A percentile compares a stretch with the other conserved stretches of the same genome.
phyloP scores from a whole-genome alignment of 257 asterid species.

The Ballota nigra region DNA sequence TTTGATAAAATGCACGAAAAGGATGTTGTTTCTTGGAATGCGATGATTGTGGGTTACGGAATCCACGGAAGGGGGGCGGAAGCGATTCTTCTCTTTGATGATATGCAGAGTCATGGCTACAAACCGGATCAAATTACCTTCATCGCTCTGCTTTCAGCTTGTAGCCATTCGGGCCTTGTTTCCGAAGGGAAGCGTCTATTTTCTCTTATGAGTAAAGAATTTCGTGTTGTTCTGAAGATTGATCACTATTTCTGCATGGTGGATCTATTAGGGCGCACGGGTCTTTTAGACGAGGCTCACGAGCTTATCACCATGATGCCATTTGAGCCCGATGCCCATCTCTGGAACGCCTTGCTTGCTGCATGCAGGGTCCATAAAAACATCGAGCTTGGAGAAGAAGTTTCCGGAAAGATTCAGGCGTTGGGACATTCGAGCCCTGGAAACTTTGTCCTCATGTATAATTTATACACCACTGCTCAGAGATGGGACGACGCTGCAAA shows the following conservation, averaged over 20 bases:
- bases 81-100: conserved; percentile 54
- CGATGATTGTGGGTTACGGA: conserved; percentile 81
- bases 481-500: conserved; percentile 88
- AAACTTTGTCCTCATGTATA: conserved; percentile 66
- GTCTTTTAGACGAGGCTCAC: conserved; percentile 60
- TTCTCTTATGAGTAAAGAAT: conserved; percentile 52
- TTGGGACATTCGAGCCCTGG: conserved; percentile 70
- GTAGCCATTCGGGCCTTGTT: conserved; percentile 92
- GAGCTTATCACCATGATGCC: conserved; percentile 59
- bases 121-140: conserved; percentile 75
- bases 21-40: conserved; percentile 92
- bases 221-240: conserved; percentile 45
- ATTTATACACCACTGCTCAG: conserved; percentile 64
- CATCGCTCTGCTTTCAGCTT: conserved; percentile 70
- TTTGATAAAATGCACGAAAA: conserved; percentile 53
- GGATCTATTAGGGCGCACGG: conserved; percentile 79
- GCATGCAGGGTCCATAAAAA: conserved; percentile 70
- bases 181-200: conserved; percentile 62
- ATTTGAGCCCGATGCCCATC: conserved; percentile 56
- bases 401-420: conserved; percentile 48
- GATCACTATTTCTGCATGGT: conserved; percentile 86
- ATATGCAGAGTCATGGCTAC: conserved; percentile 47
- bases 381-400: conserved; percentile 61
- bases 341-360: conserved; percentile 75
- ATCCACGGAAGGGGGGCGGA: conserved; percentile 73